Conservation (phyloP, 495 filamentous ascomycete species). For the Aspergillus conjunctus region DNA sequence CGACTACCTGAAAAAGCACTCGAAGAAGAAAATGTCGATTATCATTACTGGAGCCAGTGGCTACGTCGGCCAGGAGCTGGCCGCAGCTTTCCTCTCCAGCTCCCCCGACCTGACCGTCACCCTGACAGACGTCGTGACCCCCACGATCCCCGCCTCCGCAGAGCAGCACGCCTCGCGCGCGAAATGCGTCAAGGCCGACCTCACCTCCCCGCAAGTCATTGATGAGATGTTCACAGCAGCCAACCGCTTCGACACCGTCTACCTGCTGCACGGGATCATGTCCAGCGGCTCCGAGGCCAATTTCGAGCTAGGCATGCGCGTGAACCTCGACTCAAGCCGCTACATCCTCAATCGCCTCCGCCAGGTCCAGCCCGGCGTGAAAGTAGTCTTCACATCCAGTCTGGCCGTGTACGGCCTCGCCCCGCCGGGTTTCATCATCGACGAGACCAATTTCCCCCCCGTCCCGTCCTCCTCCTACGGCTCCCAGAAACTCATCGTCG, state of each 20-base stretch:
- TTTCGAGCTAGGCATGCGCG: constrained; percentile 69
- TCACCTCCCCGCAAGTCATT: constrained; percentile 59
- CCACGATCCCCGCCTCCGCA: constrained; percentile 53
- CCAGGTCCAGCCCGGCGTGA: constrained; percentile 57
- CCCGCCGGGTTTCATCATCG: constrained; percentile 47
- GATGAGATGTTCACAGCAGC: constrained; percentile 49
- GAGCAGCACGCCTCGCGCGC: constrained; percentile 45
- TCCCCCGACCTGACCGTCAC: constrained; percentile 55
- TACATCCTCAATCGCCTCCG: constrained; percentile 64
- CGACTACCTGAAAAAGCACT: background rate
- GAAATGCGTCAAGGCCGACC: constrained; percentile 61
- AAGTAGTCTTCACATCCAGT: constrained; percentile 61
- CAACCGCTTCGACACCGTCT: constrained; percentile 61
- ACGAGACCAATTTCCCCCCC: constrained; percentile 60
- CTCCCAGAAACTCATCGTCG: constrained; percentile 75
- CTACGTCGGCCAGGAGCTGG: constrained; percentile 70
- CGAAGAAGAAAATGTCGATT: constrained; percentile 54
- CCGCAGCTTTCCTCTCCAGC: constrained; percentile 59
- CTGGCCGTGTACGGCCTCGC: constrained; percentile 64
- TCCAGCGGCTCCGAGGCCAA: constrained; percentile 74
- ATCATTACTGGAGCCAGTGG: constrained; percentile 74
- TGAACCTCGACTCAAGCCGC: constrained; percentile 75
- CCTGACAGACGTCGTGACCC: constrained; percentile 65
- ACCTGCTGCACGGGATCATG: constrained; percentile 87
- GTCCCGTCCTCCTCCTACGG: constrained; percentile 74